Evolutionary conservation across 352 stramenopile genomes (phyloP).

Genomic region (Globisporangium emineosum): DNA sequence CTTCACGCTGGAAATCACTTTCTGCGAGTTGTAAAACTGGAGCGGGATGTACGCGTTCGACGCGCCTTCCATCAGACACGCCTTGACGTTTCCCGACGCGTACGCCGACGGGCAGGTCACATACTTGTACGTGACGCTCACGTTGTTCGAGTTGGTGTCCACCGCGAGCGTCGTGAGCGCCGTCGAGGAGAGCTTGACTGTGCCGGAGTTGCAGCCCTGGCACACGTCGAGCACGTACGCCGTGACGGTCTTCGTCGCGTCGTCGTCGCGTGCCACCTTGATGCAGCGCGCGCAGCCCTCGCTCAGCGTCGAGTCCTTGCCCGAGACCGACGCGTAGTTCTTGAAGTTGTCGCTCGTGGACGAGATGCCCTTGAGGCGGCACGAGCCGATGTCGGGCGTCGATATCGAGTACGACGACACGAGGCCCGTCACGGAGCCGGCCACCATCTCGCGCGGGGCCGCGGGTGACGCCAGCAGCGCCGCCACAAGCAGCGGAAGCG

Average conservation of each 20-base stretch:
- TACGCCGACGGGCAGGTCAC: slow-evolving; percentile 52
- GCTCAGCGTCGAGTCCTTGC: slow-evolving; percentile 51
- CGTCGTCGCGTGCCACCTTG: slow-evolving; percentile 53
- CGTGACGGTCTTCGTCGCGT: slow-evolving; percentile 37
- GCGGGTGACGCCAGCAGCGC: slow-evolving; percentile 4
- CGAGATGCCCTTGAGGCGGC: slow-evolving; percentile 64
- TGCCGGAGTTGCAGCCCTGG: slow-evolving; percentile 45
- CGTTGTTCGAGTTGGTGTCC: slow-evolving; percentile 44
- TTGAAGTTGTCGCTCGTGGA: slow-evolving; percentile 68
- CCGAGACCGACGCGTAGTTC: slow-evolving; percentile 70
- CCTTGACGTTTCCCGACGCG: slow-evolving; percentile 68
- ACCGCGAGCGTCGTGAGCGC: slow-evolving; percentile 43
- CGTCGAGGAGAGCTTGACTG: slow-evolving; percentile 48
- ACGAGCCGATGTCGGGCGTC: slow-evolving; percentile 59
- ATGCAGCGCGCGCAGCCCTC: slow-evolving; percentile 72
- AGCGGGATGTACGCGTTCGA: slow-evolving; percentile 78
- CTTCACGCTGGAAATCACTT: slow-evolving; percentile 54
- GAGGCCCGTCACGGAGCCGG: slow-evolving; percentile 15
- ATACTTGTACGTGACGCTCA: slow-evolving; percentile 61
- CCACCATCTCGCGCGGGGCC: slow-evolving; percentile 14
- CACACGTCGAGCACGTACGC: slow-evolving; percentile 76
- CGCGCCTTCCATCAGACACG: slow-evolving; percentile 80
- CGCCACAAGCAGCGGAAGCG: not conserved
- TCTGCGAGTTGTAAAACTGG: slow-evolving; percentile 81
- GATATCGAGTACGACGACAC: slow-evolving; percentile 57